Percentiles rank a stretch among this genome's conserved stretches.
These are phyloP conservation scores for Fusarium zealandicum DNA, from an alignment of 2,329 filamentous ascomycete species.

Conservation along the genomic window DNA sequence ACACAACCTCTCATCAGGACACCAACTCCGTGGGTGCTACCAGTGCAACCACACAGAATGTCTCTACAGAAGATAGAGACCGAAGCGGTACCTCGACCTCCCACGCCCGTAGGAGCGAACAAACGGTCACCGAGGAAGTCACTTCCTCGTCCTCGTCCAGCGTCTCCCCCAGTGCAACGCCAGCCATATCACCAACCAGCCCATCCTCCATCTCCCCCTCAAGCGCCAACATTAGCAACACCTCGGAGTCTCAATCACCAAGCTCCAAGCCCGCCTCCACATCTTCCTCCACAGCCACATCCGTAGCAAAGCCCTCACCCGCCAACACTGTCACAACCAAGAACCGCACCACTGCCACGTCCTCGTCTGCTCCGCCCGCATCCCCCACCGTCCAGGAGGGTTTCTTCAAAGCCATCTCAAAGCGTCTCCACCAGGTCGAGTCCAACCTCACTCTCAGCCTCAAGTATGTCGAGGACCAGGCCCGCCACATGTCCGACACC, in stretches of 20 bases:
- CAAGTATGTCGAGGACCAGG: conserved; percentile 97
- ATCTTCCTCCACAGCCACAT: conserved; percentile 8
- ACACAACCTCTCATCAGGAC: background rate
- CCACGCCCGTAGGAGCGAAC: conserved; percentile 16
- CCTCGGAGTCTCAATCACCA: conserved; percentile 14
- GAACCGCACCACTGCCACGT: conserved; percentile 41
- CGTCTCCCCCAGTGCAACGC: conserved; percentile 20
- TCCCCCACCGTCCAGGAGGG: conserved; percentile 92
- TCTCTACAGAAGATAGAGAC: conserved; percentile 14
- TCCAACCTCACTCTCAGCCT: conserved; percentile 91
- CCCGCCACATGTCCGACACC: conserved; percentile 85
- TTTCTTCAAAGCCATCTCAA: conserved; percentile 96
- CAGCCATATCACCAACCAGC: conserved; percentile 27
- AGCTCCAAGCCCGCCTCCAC: conserved; percentile 23
- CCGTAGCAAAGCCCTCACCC: conserved; percentile 22
- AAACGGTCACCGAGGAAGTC: conserved; percentile 14
- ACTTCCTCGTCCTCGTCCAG: conserved; percentile 20
- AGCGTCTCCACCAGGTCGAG: conserved; percentile 89
- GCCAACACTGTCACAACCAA: conserved; percentile 35
- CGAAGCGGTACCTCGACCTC: conserved; percentile 18
- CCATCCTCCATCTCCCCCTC: conserved; percentile 30
- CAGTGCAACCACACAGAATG: background rate
- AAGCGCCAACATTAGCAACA: conserved; percentile 4
- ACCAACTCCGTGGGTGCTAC: conserved; percentile 9
- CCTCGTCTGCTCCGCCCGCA: conserved; percentile 35